These are phyloP conservation scores for Leptodermis oblonga DNA, from an alignment of 257 asterid species.

Conservation along the genomic window DNA sequence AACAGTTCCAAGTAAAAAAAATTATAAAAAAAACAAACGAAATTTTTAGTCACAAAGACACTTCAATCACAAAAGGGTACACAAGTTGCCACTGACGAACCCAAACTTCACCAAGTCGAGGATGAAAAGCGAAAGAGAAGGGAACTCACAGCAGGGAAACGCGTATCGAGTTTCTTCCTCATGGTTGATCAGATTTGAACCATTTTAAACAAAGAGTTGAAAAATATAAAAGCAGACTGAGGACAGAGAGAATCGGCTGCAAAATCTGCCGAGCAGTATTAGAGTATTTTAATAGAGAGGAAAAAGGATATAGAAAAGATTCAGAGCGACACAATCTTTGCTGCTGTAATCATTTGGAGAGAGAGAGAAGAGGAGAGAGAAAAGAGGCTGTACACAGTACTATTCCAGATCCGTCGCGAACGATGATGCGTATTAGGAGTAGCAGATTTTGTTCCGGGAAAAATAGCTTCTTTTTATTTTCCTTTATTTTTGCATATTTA, in stretches of 20 bases:
- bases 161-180: slow-evolving; percentile 77
- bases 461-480: too few species aligned
- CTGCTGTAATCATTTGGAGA: neutral
- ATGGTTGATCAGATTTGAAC: slow-evolving; percentile 27
- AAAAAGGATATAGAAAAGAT: neutral
- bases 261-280: neutral
- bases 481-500: too few species aligned
- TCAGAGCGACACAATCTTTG: slow-evolving; percentile 3
- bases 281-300: neutral
- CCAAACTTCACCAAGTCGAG: neutral
- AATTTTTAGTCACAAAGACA: neutral
- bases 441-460: too few species aligned
- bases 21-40: neutral
- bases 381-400: neutral
- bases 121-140: neutral
- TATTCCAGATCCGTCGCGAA: slow-evolving; percentile 13
- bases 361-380: neutral
- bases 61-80: neutral
- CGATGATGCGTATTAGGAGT: too few species aligned
- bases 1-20: neutral
- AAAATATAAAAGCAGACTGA: neutral
- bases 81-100: neutral
- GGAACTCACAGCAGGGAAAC: slow-evolving; percentile 64
- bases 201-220: neutral
- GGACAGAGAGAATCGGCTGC: slow-evolving; percentile 7